These are phyloP conservation scores for Nakaseomyces bracarensis DNA, from an alignment of 1,139 yeast species.

Conservation along the genomic window DNA sequence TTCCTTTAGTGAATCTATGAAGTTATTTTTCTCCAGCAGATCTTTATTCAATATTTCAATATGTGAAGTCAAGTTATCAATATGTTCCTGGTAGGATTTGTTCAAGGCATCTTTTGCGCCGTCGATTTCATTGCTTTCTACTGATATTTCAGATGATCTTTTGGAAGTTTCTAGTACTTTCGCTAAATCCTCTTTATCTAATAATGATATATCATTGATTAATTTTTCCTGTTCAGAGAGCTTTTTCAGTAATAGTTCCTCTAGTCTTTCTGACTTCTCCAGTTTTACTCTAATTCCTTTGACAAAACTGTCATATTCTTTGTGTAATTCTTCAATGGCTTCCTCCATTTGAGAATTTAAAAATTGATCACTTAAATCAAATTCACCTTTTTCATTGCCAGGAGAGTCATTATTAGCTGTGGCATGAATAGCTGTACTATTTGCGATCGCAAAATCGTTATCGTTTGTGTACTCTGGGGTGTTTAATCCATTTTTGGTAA, in stretches of 20 bases:
- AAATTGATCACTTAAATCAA: slow-evolving; percentile 6
- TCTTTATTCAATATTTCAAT: slow-evolving; percentile 14
- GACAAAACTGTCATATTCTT: slow-evolving; percentile 27
- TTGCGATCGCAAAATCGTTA: slow-evolving; percentile 11
- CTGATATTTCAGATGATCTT: neutral
- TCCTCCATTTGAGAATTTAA: slow-evolving; percentile 24
- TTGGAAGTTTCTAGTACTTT: neutral
- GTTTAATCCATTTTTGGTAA: slow-evolving; percentile 7
- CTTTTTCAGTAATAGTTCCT: slow-evolving; percentile 16
- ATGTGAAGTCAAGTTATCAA: slow-evolving; percentile 15
- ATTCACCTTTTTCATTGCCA: slow-evolving; percentile 8
- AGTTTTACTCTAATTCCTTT: slow-evolving; percentile 22
- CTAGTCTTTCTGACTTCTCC: slow-evolving; percentile 18
- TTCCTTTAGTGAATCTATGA: slow-evolving; percentile 19
- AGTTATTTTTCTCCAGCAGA: slow-evolving; percentile 18
- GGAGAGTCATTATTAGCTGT: slow-evolving; percentile 1
- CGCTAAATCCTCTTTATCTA: slow-evolving; percentile 1
- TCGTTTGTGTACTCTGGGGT: slow-evolving; percentile 3
- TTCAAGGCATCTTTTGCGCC: slow-evolving; percentile 26
- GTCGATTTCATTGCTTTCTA: slow-evolving; percentile 22
- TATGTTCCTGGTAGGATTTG: slow-evolving; percentile 17
- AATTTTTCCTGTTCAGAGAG: slow-evolving; percentile 20
- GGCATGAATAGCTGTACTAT: slow-evolving; percentile 12
- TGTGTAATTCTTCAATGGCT: slow-evolving; percentile 26
- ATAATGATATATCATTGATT: slow-evolving; percentile 13